Conservation (phyloP, 345 rosid species). For the Conringia planisiliqua region DNA sequence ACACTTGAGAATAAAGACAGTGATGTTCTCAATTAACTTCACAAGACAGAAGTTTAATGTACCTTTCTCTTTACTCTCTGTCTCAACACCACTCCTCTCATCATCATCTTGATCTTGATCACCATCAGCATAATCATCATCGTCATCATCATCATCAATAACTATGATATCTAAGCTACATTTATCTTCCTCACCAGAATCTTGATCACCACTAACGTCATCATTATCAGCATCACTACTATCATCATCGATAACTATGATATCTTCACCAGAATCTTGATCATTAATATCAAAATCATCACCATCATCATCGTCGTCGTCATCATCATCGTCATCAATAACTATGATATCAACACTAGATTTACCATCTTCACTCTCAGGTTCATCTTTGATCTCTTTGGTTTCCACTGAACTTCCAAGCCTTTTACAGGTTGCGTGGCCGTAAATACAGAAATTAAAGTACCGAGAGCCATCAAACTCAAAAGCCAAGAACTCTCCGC, state of each 20-base stretch:
- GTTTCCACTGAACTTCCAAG: constrained; percentile 12
- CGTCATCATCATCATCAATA: background rate
- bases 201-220: background rate
- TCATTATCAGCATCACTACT: background rate
- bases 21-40: background rate
- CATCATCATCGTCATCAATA: background rate
- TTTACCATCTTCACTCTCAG: background rate
- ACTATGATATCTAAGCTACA: constrained; percentile 4
- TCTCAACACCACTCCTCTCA: background rate
- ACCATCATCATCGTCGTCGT: background rate
- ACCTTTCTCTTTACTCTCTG: constrained; percentile 6
- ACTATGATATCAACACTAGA: background rate
- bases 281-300: background rate
- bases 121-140: background rate
- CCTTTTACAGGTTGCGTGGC: constrained; percentile 21
- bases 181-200: background rate
- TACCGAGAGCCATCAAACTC: constrained; percentile 18
- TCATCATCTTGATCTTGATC: background rate
- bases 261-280: background rate
- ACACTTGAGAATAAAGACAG: background rate
- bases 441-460: constrained; percentile 21
- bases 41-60: background rate
- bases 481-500: constrained; percentile 25
- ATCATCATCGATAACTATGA: background rate
- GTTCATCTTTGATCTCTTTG: background rate